A percentile compares a stretch with the other conserved stretches of the same genome.
These are phyloP conservation scores for Metschnikowia orientalis DNA, from an alignment of 805 yeast genomes.

Conservation along the genomic window DNA sequence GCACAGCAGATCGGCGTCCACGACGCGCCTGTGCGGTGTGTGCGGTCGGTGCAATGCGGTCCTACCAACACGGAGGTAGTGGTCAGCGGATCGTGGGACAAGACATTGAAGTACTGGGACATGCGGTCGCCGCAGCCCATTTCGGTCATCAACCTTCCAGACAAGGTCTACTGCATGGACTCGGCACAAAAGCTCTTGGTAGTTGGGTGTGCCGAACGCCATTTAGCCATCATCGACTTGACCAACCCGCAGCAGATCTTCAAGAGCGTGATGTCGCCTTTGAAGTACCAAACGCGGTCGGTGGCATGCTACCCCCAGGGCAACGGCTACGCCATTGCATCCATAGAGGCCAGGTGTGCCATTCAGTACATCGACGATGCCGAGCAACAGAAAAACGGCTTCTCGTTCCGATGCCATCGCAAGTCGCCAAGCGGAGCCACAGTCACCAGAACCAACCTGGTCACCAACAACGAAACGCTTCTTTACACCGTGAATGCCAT, in stretches of 20 bases:
- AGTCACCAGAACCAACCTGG: conserved; percentile 25
- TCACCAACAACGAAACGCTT: conserved; percentile 43
- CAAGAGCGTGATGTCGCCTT: conserved; percentile 67
- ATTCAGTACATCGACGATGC: conserved; percentile 85
- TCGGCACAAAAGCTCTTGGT: conserved; percentile 74
- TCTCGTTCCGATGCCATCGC: conserved; percentile 93
- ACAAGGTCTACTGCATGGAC: conserved; percentile 88
- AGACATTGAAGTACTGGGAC: conserved; percentile 93
- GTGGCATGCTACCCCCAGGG: conserved; percentile 87
- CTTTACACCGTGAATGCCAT: conserved; percentile 80
- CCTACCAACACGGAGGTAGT: conserved; percentile 78
- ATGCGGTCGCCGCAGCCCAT: conserved; percentile 79
- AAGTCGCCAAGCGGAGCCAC: conserved; percentile 45
- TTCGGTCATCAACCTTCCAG: conserved; percentile 78
- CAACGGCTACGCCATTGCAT: conserved; percentile 87
- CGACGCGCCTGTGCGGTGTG: conserved; percentile 70
- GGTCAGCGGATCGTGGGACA: conserved; percentile 96
- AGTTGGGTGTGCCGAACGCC: conserved; percentile 91
- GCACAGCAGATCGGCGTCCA: conserved; percentile 81
- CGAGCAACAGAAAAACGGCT: conserved; percentile 67
- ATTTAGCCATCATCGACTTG: conserved; percentile 70
- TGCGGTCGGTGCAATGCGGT: conserved; percentile 78
- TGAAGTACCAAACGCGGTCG: conserved; percentile 84
- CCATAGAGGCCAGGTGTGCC: conserved; percentile 94
- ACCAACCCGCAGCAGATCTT: conserved; percentile 79